Evolutionary conservation across 2,329 filamentous ascomycete genomes (phyloP).

Genomic region (Aureobasidium melanogenum): DNA sequence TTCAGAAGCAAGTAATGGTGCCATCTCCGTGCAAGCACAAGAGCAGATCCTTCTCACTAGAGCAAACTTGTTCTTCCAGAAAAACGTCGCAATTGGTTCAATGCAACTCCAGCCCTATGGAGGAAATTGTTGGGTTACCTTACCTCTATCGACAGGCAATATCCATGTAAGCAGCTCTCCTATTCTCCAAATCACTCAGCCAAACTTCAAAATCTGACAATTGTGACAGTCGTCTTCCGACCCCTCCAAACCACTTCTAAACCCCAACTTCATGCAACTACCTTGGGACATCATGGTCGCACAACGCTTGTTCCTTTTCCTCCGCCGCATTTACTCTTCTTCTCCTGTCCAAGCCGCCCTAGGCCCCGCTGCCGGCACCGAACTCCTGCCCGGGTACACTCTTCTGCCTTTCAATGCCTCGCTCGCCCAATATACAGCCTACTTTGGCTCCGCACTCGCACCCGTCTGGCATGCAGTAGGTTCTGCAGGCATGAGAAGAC

Average conservation of each 20-base stretch:
- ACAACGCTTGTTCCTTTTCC: constrained; percentile 22
- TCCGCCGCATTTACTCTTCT: constrained; percentile 18
- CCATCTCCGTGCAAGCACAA: constrained; percentile 22
- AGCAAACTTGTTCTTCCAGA: constrained; percentile 40
- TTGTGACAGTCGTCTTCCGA: constrained; percentile 18
- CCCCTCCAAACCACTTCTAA: constrained; percentile 27
- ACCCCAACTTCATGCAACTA: constrained; percentile 33
- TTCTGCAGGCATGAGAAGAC: constrained; percentile 16
- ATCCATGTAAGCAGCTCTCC: constrained; percentile 17
- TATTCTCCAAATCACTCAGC: too few relatives aligned
- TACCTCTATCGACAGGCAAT: constrained; percentile 27
- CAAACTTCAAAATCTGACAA: neutral
- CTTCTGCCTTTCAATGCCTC: neutral
- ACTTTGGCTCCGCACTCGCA: neutral
- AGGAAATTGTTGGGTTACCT: constrained; percentile 26
- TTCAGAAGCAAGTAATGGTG: constrained; percentile 11
- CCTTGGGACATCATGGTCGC: constrained; percentile 27
- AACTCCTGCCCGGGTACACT: constrained; percentile 18
- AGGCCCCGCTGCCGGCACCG: constrained; percentile 22
- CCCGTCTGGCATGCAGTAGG: neutral
- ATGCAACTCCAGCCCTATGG: constrained; percentile 30
- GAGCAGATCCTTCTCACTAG: constrained; percentile 37
- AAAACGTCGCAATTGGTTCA: constrained; percentile 38
- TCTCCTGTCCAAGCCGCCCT: neutral
- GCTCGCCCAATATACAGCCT: constrained; percentile 11